phyloP scores from a whole-genome alignment of 164 flowering plant genomes.

The Tinospora cordifolia region DNA sequence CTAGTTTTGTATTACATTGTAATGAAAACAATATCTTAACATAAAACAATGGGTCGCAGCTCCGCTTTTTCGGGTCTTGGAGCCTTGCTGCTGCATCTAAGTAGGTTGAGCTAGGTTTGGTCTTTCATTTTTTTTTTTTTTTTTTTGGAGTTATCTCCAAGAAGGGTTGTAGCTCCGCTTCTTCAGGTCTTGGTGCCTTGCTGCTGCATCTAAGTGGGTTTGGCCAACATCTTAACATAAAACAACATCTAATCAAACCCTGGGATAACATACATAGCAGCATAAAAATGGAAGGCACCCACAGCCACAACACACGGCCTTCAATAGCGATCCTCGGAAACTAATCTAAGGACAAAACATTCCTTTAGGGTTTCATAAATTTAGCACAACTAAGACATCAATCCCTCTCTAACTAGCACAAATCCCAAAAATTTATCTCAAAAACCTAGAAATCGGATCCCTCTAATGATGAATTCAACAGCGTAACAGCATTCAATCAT shows the following conservation, averaged over 20 bases:
- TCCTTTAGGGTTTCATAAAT: conserved; percentile 18
- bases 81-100: too few species aligned
- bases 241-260: neutral
- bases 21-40: neutral
- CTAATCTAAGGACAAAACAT: conserved; percentile 5
- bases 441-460: neutral
- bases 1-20: neutral
- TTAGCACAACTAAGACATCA: neutral
- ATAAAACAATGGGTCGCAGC: too few species aligned
- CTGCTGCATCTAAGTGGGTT: too few species aligned
- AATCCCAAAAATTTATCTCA: neutral
- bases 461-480: neutral
- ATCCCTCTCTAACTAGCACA: conserved; percentile 1
- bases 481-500: neutral
- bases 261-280: too few species aligned
- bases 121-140: too few species aligned
- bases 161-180: too few species aligned
- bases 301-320: neutral
- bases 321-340: neutral
- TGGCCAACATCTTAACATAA: too few species aligned
- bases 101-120: too few species aligned
- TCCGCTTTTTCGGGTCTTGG: too few species aligned
- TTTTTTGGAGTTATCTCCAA: too few species aligned
- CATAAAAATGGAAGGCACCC: neutral
- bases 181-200: too few species aligned